Percentiles rank a stretch among this genome's conserved stretches.
Conservation (phyloP, 805 yeast genomes). For the Sungouiella blattae region DNA sequence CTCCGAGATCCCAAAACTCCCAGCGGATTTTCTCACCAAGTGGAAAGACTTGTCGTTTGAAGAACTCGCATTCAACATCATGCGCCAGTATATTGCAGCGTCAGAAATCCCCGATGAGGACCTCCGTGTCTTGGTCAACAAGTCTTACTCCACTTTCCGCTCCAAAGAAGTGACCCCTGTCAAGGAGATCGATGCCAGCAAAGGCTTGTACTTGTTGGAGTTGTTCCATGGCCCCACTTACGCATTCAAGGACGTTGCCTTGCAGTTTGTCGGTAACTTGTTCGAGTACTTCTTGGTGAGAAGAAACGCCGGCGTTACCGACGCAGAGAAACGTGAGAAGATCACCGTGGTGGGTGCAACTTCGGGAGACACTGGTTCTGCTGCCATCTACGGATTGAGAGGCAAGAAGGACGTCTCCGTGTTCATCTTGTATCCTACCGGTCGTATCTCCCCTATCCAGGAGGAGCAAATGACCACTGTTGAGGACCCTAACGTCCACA, state of each 20-base stretch:
- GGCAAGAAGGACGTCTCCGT: conserved; percentile 98
- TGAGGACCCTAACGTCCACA: conserved; percentile 87
- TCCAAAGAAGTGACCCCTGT: conserved; percentile 86
- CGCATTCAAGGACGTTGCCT: conserved; percentile 98
- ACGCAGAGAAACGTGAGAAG: conserved; percentile 60
- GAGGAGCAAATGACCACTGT: conserved; percentile 99
- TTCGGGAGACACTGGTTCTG: conserved; percentile 98
- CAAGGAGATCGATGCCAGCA: conserved; percentile 52
- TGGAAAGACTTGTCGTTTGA: conserved; percentile 80
- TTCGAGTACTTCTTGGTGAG: conserved; percentile 88
- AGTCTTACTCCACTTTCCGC: conserved; percentile 90
- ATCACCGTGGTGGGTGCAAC: conserved; percentile 99
- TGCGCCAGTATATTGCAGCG: conserved; percentile 73
- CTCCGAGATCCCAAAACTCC: conserved; percentile 67
- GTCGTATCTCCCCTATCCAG: conserved; percentile 95
- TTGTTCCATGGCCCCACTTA: conserved; percentile 99
- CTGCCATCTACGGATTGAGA: conserved; percentile 96
- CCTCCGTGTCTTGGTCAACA: conserved; percentile 55
- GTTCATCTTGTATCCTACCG: conserved; percentile 93
- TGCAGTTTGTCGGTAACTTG: conserved; percentile 95
- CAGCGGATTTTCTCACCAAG: conserved; percentile 49
- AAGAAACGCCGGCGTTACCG: conserved; percentile 53
- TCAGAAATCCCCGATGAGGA: conserved; percentile 72
- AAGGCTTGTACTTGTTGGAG: conserved; percentile 75
- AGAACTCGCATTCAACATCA: conserved; percentile 81